Base-by-base conservation (phyloP, 148 eudicot species). In the Amaranthus palmeri region DNA sequence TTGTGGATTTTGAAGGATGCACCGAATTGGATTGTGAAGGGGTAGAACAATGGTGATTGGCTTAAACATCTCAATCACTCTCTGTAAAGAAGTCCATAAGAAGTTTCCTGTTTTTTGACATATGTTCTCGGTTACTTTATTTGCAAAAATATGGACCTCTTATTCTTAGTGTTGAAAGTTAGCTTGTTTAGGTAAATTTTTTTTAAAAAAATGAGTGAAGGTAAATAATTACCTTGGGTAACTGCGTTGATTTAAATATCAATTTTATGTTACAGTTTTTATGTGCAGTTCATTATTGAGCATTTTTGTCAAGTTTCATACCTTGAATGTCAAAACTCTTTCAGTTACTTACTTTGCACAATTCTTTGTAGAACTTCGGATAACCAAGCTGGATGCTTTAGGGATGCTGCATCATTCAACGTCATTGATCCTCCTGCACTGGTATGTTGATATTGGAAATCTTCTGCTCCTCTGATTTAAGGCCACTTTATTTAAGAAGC, bases 361-460 rank as follows among this genome's bases (percentile, higher is more conserved):
- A 58, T 46, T 72, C 53, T 55, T 43, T 80, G 64, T 83, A 86
- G 90, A 82, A 70, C 52, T 74, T 73, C 74, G 5, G 71, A 76
- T 78, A 66, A 47, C 61, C 42, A 80, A 43, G 80, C 41, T 12
- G 71, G 71, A 68, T 53, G 74, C 67, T 55, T 68, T 41, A 59
- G 67, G 55, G 76, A 78, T 68, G 61, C 65, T 48, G 6, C 74
- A 50, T 68, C 11, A 40, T 52, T 54, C 18, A 69, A 77, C 68
- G 62, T 61, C 56, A 12, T 62, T 51, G 81, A 69, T 18, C 75
- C 74, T 66, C 67, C 66, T 80, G 43, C 65, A 46, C 10, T 61
- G 83, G 85, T 83, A 83, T 70, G 81, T 73, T 52, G 71, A 67
- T 41, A 6, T 56, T 51, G 3, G 40, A 45, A 47, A 15, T 56